Evolutionary conservation across 768 basidiomycete genomes (phyloP), one percentile per base, ranked within the genome.

Genomic region (Russula foetens): DNA sequence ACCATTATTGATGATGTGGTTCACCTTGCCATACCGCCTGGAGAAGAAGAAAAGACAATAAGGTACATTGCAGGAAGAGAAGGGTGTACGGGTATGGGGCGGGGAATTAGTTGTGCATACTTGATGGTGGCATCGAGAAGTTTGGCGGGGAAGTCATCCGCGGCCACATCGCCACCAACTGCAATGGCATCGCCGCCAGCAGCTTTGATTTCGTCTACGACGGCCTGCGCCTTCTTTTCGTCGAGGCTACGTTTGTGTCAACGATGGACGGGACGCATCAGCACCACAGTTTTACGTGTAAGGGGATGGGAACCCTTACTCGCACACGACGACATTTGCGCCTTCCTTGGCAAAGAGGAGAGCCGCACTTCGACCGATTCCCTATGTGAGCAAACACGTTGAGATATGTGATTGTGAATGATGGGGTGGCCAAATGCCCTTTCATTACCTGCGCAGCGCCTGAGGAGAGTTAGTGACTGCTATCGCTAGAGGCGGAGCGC

Each of bases 1-100:
- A 80, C 83, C 85, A 63, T 92, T 92, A 74, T 92, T 92, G 33
- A 92, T 78, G 55, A 92, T 88, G 70, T 92, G 89, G 72, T 93
- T 90, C 52, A 93, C 84, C 69, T 90, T 88, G 26, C 90, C 90
- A 65, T 84, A 92, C 63, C 85, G 84, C 60, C 86, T 90, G 68
- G 33, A 52, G 14, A 23, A 17, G 51, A 12, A 60, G 33, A 47
- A 24, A 47, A 31, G 45, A 26, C 39, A 38, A 46, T 4, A 43
- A 52, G 41, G 17, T 38, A n/a, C 33, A 26, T 7, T 52, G 24
- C 7, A 41, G 33, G 26, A 60, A 41, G 7, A 45, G 21, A 17
- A 38, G 38, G 35, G 35, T 24, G 50, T 23, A 41, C 41, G n/a
- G n/a, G 39, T 1, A 49, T 38, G 41, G 15, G 43, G 9, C 35